Evolutionary conservation across 306 rosid genomes (phyloP).

Genomic region (Albizia julibrissin): DNA sequence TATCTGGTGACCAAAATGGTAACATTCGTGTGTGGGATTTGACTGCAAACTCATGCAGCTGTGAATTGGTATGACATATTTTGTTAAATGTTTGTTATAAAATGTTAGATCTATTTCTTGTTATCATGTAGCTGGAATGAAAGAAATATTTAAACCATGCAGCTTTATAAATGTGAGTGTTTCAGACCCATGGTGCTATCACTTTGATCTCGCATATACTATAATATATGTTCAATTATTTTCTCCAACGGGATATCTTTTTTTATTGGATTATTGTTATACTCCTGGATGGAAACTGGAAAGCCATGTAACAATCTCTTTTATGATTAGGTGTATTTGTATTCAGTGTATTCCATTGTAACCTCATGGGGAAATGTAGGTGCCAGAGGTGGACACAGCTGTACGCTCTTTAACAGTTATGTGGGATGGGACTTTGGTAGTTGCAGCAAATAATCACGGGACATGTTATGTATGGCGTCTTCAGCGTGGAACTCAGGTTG

Average conservation of each 20-base stretch:
- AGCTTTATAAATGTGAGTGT: slow-evolving; percentile 10
- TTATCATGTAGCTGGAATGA: not conserved
- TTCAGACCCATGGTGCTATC: slow-evolving; percentile 15
- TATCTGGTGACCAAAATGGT: slow-evolving; percentile 99
- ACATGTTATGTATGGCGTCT: slow-evolving; percentile 99
- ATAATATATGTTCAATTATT: slow-evolving; percentile 9
- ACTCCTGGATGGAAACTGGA: not conserved
- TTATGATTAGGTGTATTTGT: slow-evolving; percentile 24
- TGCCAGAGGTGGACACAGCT: slow-evolving; percentile 98
- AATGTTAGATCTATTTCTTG: slow-evolving; percentile 4
- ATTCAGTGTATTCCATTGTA: slow-evolving; percentile 7
- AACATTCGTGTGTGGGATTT: slow-evolving; percentile 99
- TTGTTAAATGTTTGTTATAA: slow-evolving; percentile 19
- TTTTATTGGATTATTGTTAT: not conserved
- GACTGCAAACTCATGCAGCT: slow-evolving; percentile 98
- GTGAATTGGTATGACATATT: slow-evolving; percentile 75
- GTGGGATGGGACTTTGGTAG: slow-evolving; percentile 99
- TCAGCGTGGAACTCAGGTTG: slow-evolving; percentile 91
- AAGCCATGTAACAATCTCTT: slow-evolving; percentile 6
- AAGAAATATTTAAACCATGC: slow-evolving; percentile 24
- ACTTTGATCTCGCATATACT: slow-evolving; percentile 10
- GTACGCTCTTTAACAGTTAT: slow-evolving; percentile 95
- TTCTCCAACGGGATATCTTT: not conserved
- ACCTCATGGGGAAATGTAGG: slow-evolving; percentile 54
- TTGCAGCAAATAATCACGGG: slow-evolving; percentile 97